These are phyloP conservation scores for Xylariaceae sp. DNA, from an alignment of 2,329 filamentous ascomycete species.

Conservation along the genomic window DNA sequence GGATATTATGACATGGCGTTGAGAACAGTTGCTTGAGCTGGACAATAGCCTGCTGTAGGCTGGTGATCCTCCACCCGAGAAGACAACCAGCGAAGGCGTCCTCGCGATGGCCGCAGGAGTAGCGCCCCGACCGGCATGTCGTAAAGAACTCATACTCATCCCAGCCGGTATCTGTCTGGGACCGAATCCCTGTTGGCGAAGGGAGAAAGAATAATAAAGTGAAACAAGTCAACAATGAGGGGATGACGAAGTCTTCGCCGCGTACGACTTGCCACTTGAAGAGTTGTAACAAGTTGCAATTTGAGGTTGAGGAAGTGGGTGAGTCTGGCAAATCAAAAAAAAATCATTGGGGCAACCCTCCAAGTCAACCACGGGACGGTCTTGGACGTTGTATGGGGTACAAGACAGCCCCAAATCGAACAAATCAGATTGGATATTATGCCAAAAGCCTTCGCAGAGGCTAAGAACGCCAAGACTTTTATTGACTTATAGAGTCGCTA, in stretches of 20 bases:
- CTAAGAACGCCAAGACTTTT: too few relatives aligned
- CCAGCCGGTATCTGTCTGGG: constrained; percentile 22
- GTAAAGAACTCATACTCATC: constrained; percentile 40
- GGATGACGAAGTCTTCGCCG: constrained; percentile 12
- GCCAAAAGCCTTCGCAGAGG: neutral
- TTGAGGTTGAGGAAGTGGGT: constrained; percentile 16
- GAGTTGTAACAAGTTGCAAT: neutral
- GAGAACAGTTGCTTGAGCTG: constrained; percentile 26
- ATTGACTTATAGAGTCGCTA: neutral
- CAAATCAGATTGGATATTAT: neutral
- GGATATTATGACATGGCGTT: constrained; percentile 25
- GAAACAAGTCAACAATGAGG: constrained; percentile 15
- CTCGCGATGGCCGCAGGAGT: constrained; percentile 38
- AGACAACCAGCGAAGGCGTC: constrained; percentile 35
- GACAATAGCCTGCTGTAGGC: constrained; percentile 44
- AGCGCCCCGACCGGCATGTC: constrained; percentile 38
- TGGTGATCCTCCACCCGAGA: constrained; percentile 40
- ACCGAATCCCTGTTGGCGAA: neutral
- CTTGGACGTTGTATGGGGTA: neutral
- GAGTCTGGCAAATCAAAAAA: constrained; percentile 25
- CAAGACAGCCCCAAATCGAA: neutral
- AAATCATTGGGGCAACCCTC: constrained; percentile 18
- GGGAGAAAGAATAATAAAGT: constrained; percentile 19
- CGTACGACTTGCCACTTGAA: constrained; percentile 14
- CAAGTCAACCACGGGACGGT: constrained; percentile 5